Evolutionary conservation across 257 asterid genomes (phyloP).

Genomic region (Jacaranda mimosifolia): DNA sequence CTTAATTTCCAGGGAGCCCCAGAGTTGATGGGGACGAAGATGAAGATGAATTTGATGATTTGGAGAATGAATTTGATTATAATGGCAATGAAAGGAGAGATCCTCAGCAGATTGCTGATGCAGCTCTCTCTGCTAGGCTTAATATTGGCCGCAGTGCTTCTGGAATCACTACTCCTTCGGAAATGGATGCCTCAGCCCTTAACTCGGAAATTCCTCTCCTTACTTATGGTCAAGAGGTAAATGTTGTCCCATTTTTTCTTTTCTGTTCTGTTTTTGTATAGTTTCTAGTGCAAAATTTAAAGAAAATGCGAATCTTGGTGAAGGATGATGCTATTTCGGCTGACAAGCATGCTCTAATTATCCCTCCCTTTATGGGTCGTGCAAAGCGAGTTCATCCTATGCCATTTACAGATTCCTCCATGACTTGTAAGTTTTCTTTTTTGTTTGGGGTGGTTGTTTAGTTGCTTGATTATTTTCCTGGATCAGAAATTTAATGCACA

Average conservation of each 20-base stretch:
- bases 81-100: constrained; percentile 47
- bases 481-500: constrained; percentile 20
- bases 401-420: constrained; percentile 72
- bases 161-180: constrained; percentile 63
- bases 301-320: constrained; percentile 18
- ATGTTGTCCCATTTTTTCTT: not conserved
- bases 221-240: constrained; percentile 92
- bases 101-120: constrained; percentile 60
- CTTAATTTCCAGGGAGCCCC: constrained; percentile 65
- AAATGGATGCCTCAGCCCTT: constrained; percentile 60
- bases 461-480: constrained; percentile 10
- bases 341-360: constrained; percentile 82
- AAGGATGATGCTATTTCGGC: constrained; percentile 86
- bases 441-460: not conserved
- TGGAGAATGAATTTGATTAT: constrained; percentile 81
- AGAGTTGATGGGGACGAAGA: constrained; percentile 98
- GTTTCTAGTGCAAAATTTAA: constrained; percentile 15
- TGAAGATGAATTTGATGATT: constrained; percentile 88
- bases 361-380: constrained; percentile 73
- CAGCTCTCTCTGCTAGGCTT: constrained; percentile 58
- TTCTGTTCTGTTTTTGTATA: not conserved
- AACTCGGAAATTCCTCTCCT: constrained; percentile 81
- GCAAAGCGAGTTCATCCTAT: constrained; percentile 78
- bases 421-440: constrained; percentile 59
- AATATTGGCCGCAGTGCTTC: constrained; percentile 57